Conservation (phyloP, 2,329 filamentous ascomycete genomes). For the Aureobasidium sp. region DNA sequence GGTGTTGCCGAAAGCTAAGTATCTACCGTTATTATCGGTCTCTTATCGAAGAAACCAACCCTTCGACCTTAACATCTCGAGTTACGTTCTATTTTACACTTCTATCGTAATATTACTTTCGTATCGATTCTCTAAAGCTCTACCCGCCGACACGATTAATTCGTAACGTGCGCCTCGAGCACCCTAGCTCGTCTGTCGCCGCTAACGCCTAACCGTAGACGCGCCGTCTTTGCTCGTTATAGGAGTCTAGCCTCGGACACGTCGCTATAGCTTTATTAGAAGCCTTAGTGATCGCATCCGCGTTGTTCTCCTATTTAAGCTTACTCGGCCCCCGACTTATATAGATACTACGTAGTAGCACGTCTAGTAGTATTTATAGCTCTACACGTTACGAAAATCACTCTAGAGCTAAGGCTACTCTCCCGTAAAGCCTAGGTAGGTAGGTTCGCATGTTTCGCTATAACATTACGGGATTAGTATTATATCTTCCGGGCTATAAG, state of each 20-base stretch:
- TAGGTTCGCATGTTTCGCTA: neutral
- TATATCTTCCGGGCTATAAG: neutral
- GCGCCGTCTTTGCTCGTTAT: slow-evolving; percentile 3
- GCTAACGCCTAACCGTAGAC: neutral
- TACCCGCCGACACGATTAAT: neutral
- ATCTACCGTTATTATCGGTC: neutral
- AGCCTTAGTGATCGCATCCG: neutral
- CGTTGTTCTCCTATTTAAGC: neutral
- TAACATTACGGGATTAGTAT: neutral
- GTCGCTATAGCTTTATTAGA: neutral
- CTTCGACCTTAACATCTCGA: neutral
- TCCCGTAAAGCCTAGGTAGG: neutral
- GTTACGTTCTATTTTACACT: neutral
- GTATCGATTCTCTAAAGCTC: neutral
- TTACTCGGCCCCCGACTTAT: neutral
- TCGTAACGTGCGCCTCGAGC: neutral
- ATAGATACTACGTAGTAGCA: neutral
- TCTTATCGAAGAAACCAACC: neutral
- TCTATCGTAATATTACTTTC: neutral
- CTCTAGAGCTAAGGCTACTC: neutral
- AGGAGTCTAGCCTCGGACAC: neutral
- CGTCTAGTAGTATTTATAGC: neutral
- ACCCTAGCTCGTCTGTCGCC: neutral
- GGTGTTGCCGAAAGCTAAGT: slow-evolving; percentile 2
- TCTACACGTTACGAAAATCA: neutral